Percentiles rank a stretch among this genome's conserved stretches.
Conservation (phyloP, 2,329 filamentous ascomycete species). For the Neonectria coccinea region DNA sequence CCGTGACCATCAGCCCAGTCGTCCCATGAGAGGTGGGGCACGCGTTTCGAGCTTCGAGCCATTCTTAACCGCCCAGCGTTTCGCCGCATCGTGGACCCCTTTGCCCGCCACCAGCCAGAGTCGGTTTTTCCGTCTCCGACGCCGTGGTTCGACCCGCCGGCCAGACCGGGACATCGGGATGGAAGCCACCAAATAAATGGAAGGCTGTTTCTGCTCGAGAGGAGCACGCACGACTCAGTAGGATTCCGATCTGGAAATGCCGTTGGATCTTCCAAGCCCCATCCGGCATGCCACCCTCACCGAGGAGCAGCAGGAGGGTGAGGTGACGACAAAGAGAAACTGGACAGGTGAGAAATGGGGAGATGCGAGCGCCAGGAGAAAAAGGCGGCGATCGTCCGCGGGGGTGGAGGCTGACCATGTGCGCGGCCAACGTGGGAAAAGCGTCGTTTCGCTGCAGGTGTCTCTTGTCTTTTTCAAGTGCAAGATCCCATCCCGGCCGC, state of each 20-base stretch:
- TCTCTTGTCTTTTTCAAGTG: constrained; percentile 5
- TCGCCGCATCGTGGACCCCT: constrained; percentile 1
- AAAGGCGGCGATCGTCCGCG: constrained; percentile 5
- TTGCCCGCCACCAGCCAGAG: background rate
- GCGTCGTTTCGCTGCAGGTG: constrained; percentile 7
- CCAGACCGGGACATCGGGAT: constrained; percentile 1
- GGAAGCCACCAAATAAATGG: constrained; percentile 18
- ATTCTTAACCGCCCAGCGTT: background rate
- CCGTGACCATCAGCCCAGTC: constrained; percentile 6
- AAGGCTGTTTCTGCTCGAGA: constrained; percentile 12
- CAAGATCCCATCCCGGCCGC: background rate
- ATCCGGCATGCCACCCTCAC: constrained; percentile 2
- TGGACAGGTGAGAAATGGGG: constrained; percentile 2
- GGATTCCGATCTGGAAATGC: constrained; percentile 16
- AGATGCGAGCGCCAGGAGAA: constrained; percentile 1
- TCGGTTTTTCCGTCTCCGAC: background rate
- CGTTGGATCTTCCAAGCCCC: constrained; percentile 9
- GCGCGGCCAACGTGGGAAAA: constrained; percentile 16
- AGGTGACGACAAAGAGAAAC: constrained; percentile 5
- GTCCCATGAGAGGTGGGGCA: constrained; percentile 8
- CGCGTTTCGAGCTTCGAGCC: background rate
- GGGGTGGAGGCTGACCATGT: constrained; percentile 16
- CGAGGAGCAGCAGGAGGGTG: constrained; percentile 6
- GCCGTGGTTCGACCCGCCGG: constrained; percentile 11
- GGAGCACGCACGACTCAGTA: background rate